Evolutionary conservation across 306 rosid genomes (phyloP).

Genomic region (Casuarina cunninghamiana): DNA sequence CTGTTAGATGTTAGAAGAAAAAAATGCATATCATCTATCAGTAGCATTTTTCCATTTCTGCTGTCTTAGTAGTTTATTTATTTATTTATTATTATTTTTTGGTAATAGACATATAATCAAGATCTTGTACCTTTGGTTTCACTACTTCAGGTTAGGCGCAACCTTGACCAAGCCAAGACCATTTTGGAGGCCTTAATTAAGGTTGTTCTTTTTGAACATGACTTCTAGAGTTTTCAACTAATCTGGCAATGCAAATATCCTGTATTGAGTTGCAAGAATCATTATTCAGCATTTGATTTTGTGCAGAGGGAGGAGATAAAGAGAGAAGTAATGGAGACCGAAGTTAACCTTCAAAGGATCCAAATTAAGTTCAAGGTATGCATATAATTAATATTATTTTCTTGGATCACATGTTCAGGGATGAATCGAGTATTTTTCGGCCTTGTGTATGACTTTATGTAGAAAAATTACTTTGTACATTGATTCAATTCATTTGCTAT

Average conservation of each 20-base stretch:
- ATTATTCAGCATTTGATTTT: slow-evolving; percentile 29
- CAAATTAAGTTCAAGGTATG: slow-evolving; percentile 94
- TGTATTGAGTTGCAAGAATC: slow-evolving; percentile 24
- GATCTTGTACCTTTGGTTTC: slow-evolving; percentile 17
- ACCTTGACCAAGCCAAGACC: slow-evolving; percentile 96
- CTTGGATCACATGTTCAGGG: background rate
- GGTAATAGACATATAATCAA: slow-evolving; percentile 7
- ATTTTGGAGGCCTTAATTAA: slow-evolving; percentile 82
- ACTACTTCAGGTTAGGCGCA: slow-evolving; percentile 83
- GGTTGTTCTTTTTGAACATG: slow-evolving; percentile 43
- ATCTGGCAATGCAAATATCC: background rate
- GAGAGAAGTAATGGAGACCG: slow-evolving; percentile 86
- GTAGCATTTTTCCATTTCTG: background rate
- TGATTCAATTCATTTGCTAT: background rate
- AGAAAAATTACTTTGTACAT: background rate
- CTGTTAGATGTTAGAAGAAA: background rate
- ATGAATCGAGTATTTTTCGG: background rate
- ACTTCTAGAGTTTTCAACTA: slow-evolving; percentile 20
- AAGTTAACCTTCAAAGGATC: slow-evolving; percentile 87
- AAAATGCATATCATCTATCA: background rate
- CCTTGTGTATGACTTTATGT: background rate
- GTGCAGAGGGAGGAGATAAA: slow-evolving; percentile 92
- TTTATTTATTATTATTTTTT: background rate
- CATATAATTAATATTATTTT: slow-evolving; percentile 2
- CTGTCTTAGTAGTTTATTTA: slow-evolving; percentile 5